phyloP scores from a whole-genome alignment of 176 grass and related monocot genomes.

The Carex myosuroides region DNA sequence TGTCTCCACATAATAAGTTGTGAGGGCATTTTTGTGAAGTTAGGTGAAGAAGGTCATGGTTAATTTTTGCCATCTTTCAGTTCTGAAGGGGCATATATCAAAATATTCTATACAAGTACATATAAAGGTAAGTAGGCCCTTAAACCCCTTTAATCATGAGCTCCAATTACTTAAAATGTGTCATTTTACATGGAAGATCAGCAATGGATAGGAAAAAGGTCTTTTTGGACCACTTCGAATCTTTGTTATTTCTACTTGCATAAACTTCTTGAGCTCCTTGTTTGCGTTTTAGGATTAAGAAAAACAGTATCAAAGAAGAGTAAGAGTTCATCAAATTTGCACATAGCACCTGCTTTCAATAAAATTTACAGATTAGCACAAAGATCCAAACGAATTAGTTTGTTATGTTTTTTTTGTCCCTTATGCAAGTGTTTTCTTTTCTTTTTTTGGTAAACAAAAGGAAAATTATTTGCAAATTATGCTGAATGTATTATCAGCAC shows the following conservation, averaged over 20 bases:
- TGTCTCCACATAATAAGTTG: not conserved
- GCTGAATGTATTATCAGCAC: not conserved
- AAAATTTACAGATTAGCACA: not conserved
- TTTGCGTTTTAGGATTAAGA: not conserved
- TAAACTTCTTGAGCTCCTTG: not conserved
- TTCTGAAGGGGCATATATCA: not conserved
- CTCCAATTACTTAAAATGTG: not conserved
- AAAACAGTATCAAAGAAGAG: not conserved
- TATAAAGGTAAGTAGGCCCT: not conserved
- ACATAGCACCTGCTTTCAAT: not conserved
- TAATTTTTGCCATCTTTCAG: not conserved
- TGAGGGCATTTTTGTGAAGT: not conserved
- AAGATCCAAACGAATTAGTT: not conserved
- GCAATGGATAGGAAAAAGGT: not conserved
- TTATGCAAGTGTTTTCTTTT: not conserved
- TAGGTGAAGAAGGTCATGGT: not conserved
- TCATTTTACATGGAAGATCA: not conserved
- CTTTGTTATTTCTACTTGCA: not conserved
- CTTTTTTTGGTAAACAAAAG: not conserved
- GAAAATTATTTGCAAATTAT: not conserved
- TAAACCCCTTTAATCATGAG: not conserved
- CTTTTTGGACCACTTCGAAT: not conserved
- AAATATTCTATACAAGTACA: not conserved
- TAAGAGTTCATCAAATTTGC: not conserved
- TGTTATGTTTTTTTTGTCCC: not conserved